Conservation (phyloP, 345 rosid genomes). For the Murraya paniculata region DNA sequence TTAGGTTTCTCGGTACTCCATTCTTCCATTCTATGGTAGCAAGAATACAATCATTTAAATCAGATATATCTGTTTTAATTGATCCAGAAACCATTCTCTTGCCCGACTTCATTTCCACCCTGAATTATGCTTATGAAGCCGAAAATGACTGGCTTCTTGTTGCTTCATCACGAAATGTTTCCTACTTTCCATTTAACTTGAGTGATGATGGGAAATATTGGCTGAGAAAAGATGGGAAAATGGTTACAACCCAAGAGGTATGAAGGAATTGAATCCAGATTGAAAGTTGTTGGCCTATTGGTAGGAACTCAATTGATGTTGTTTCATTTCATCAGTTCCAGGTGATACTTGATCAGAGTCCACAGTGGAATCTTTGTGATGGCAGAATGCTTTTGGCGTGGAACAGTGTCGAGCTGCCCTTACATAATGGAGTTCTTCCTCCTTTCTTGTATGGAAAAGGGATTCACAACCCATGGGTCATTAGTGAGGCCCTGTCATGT, state of each 20-base stretch:
- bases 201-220: constrained; percentile 55
- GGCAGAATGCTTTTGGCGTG: constrained; percentile 68
- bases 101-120: constrained; percentile 50
- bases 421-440: constrained; percentile 74
- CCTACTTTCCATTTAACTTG: constrained; percentile 54
- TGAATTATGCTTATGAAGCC: constrained; percentile 53
- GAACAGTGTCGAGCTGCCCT: constrained; percentile 56
- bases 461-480: constrained; percentile 59
- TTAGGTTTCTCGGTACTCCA: constrained; percentile 82
- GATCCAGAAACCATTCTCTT: constrained; percentile 56
- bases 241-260: constrained; percentile 63
- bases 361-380: constrained; percentile 38
- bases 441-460: constrained; percentile 80
- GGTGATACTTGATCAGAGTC: constrained; percentile 44
- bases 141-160: constrained; percentile 75
- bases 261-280: constrained; percentile 24
- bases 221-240: constrained; percentile 46
- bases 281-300: constrained; percentile 19
- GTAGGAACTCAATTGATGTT: constrained; percentile 23
- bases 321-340: constrained; percentile 58
- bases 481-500: constrained; percentile 64
- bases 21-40: constrained; percentile 87
- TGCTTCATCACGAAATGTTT: constrained; percentile 49
- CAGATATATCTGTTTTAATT: constrained; percentile 58
- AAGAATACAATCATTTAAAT: constrained; percentile 36